Evolutionary conservation across 2,329 filamentous ascomycete species (phyloP).

Genomic region (Cordyceps fumosorosea): DNA sequence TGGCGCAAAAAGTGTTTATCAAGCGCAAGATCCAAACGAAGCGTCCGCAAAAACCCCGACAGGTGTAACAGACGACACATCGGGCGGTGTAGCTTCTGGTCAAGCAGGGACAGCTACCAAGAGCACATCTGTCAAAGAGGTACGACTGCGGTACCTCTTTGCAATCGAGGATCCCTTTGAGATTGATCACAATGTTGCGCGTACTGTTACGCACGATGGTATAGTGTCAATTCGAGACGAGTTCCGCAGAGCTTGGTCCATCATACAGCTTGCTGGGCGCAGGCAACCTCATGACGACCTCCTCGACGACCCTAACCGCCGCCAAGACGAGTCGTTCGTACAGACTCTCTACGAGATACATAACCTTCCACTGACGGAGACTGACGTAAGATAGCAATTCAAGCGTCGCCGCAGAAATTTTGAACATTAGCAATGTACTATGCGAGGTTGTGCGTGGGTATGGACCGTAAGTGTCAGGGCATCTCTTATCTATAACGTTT

Average conservation of each 20-base stretch:
- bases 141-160: conserved; percentile 75
- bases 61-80: conserved; percentile 15
- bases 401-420: too few species aligned
- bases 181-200: conserved; percentile 77
- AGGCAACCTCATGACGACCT: conserved; percentile 39
- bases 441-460: background rate
- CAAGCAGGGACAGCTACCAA: conserved; percentile 19
- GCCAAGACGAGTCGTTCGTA: conserved; percentile 21
- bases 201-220: conserved; percentile 77
- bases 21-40: conserved; percentile 34
- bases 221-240: conserved; percentile 79
- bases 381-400: background rate
- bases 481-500: background rate
- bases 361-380: conserved; percentile 15
- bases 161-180: conserved; percentile 93
- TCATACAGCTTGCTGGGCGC: conserved; percentile 52
- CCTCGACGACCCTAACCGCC: conserved; percentile 42
- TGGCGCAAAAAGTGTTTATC: conserved; percentile 65
- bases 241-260: conserved; percentile 71
- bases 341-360: conserved; percentile 30
- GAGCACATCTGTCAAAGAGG: conserved; percentile 52
- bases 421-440: background rate
- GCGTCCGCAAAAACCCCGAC: conserved; percentile 8
- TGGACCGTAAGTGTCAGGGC: background rate
- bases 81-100: conserved; percentile 16